phyloP scores from a whole-genome alignment of 306 rosid genomes.

The Gillenia trifoliata region DNA sequence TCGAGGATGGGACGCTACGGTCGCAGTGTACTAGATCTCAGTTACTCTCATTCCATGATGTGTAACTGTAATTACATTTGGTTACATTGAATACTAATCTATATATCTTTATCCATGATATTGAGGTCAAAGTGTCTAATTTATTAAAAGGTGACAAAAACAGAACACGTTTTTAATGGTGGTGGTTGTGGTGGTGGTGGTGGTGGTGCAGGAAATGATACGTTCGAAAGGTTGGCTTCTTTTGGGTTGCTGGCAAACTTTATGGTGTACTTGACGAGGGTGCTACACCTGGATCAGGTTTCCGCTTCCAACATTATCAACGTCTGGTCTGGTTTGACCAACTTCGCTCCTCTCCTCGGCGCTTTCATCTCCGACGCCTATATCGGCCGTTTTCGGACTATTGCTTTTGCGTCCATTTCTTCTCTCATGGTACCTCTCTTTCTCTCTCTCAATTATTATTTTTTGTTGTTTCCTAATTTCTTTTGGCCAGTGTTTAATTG shows the following conservation, averaged over 20 bases:
- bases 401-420: conserved; percentile 59
- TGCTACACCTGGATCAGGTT: conserved; percentile 66
- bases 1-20: neutral
- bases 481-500: neutral
- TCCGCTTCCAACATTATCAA: conserved; percentile 54
- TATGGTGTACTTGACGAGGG: conserved; percentile 65
- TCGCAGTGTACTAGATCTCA: neutral
- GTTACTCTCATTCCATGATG: neutral
- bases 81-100: too few species aligned
- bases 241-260: conserved; percentile 73
- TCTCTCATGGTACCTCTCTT: conserved; percentile 24
- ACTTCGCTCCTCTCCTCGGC: conserved; percentile 64
- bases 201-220: conserved; percentile 61
- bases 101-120: neutral
- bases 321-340: conserved; percentile 58
- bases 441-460: too few species aligned
- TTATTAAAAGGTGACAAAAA: neutral
- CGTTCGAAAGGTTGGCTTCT: conserved; percentile 71
- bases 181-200: neutral
- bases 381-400: conserved; percentile 65
- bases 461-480: neutral
- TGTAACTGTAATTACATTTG: neutral
- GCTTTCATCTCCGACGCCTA: conserved; percentile 84
- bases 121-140: neutral
- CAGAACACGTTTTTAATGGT: neutral